phyloP scores from a whole-genome alignment of 129 eudicot species.

The Pittosporum tobira region DNA sequence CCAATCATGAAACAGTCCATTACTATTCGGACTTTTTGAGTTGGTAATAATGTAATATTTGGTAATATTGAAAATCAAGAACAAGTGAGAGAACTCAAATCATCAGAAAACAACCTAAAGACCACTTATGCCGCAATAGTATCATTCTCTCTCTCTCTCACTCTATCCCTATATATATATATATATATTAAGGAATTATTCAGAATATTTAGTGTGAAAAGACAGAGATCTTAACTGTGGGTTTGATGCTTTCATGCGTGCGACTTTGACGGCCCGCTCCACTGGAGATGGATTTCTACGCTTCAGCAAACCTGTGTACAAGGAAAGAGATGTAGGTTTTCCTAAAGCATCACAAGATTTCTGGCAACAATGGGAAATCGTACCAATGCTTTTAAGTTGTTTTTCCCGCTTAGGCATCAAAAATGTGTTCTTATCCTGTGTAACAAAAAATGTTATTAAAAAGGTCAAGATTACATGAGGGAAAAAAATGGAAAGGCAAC shows the following conservation, averaged over 20 bases:
- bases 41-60: too few relatives aligned
- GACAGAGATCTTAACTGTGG: conserved; percentile 58
- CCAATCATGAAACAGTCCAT: too few relatives aligned
- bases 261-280: conserved; percentile 56
- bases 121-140: too few relatives aligned
- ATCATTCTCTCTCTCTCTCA: too few relatives aligned
- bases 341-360: neutral
- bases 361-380: conserved; percentile 11
- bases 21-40: too few relatives aligned
- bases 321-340: neutral
- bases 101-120: too few relatives aligned
- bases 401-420: conserved; percentile 60
- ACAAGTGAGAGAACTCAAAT: too few relatives aligned
- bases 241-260: conserved; percentile 45
- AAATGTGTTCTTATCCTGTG: conserved; percentile 59
- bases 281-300: conserved; percentile 64
- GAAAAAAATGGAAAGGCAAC: neutral
- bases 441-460: conserved; percentile 8
- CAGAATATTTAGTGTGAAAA: neutral
- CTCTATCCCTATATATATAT: too few relatives aligned
- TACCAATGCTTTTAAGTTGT: conserved; percentile 68
- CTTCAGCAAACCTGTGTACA: conserved; percentile 55
- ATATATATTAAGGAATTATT: too few relatives aligned
- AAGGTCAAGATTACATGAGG: neutral
- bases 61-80: too few relatives aligned